Conservation (phyloP, 192 early-diverging fungal species). For the Endogone sp. region DNA sequence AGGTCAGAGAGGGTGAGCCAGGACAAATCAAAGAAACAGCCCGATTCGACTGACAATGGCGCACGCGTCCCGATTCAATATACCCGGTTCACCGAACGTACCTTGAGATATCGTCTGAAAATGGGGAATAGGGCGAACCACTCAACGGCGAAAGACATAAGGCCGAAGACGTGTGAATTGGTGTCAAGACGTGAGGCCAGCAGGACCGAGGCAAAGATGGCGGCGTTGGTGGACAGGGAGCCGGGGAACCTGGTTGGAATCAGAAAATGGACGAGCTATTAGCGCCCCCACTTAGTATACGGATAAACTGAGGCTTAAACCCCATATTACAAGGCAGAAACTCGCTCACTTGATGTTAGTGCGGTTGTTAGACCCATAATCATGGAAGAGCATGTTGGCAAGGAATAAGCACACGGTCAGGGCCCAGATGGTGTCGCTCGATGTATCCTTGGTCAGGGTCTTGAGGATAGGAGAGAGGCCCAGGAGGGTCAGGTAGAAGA, state of each 20-base stretch:
- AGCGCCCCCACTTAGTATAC: conserved; percentile 24
- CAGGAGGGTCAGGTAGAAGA: conserved; percentile 75
- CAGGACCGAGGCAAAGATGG: conserved; percentile 90
- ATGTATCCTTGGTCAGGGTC: conserved; percentile 87
- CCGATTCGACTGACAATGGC: neutral
- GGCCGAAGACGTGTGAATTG: conserved; percentile 82
- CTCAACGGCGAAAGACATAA: conserved; percentile 82
- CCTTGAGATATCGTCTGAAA: conserved; percentile 73
- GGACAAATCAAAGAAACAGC: too few relatives aligned
- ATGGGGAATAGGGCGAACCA: conserved; percentile 97
- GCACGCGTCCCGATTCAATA: neutral
- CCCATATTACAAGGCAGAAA: too few relatives aligned
- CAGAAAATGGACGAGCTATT: neutral
- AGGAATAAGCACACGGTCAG: conserved; percentile 79
- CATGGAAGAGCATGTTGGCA: conserved; percentile 86
- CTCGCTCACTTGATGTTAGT: conserved; percentile 51
- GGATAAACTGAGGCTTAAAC: too few relatives aligned
- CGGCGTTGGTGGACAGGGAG: conserved; percentile 95
- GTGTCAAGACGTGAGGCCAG: conserved; percentile 81
- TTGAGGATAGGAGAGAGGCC: conserved; percentile 87
- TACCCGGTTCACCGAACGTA: conserved; percentile 20
- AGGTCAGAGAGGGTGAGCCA: neutral
- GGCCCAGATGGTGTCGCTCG: conserved; percentile 92
- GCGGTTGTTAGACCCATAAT: conserved; percentile 61
- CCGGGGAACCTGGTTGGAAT: conserved; percentile 74